Conservation (phyloP, 2,329 filamentous ascomycete genomes). For the Sporothrix globosa region DNA sequence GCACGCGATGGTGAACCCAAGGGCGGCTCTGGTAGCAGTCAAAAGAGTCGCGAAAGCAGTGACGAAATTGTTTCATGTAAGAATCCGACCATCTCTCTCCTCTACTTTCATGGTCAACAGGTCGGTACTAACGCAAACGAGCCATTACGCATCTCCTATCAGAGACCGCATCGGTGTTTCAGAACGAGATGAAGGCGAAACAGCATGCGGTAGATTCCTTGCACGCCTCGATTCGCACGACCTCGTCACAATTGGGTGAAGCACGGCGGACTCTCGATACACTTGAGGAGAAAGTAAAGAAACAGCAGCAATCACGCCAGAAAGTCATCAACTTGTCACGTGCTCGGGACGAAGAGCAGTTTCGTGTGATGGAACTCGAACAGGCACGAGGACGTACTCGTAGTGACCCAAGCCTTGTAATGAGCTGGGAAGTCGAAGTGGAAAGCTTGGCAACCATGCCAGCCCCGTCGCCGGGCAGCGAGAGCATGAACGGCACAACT, state of each 20-base stretch:
- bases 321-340: conserved; percentile 78
- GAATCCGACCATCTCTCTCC: conserved; percentile 44
- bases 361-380: conserved; percentile 54
- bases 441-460: conserved; percentile 47
- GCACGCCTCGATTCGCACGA: conserved; percentile 77
- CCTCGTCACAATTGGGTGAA: conserved; percentile 76
- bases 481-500: conserved; percentile 42
- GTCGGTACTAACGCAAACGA: conserved; percentile 46
- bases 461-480: conserved; percentile 32
- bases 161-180: conserved; percentile 77
- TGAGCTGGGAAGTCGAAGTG: conserved; percentile 60
- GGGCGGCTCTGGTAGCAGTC: conserved; percentile 51
- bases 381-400: conserved; percentile 46
- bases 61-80: conserved; percentile 79
- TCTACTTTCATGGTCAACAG: neutral
- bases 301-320: conserved; percentile 66
- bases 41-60: conserved; percentile 70
- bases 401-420: conserved; percentile 50
- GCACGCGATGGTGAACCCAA: conserved; percentile 49
- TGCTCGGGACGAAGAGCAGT: conserved; percentile 71
- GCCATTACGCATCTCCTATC: conserved; percentile 82
- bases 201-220: conserved; percentile 81
- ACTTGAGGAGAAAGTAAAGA: conserved; percentile 66
- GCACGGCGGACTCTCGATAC: conserved; percentile 74
- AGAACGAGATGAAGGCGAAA: conserved; percentile 78